phyloP scores from a whole-genome alignment of 768 basidiomycete species.

The Lactifluus pinguis region DNA sequence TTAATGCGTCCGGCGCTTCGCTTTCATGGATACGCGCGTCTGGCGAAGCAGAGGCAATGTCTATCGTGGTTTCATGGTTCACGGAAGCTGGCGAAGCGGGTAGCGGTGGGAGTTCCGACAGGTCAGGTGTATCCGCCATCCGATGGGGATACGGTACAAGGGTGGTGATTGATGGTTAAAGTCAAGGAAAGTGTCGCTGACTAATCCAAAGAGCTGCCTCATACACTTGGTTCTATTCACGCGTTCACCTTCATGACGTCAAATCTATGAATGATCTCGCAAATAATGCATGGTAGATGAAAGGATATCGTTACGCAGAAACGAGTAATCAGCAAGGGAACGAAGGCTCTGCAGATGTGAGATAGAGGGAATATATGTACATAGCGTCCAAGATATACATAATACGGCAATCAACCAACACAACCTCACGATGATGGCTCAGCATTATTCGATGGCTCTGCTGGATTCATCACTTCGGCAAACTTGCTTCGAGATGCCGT shows the following conservation, averaged over 20 bases:
- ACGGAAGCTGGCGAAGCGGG: background rate
- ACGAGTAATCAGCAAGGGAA: conserved; percentile 3
- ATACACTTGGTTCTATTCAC: too few relatives aligned
- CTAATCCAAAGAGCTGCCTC: too few relatives aligned
- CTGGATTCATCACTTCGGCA: conserved; percentile 42
- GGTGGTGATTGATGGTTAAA: background rate
- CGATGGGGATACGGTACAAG: background rate
- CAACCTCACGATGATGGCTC: conserved; percentile 26
- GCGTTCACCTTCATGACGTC: too few relatives aligned
- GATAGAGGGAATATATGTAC: conserved; percentile 15
- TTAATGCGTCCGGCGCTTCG: background rate
- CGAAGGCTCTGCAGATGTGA: conserved; percentile 1
- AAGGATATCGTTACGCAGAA: conserved; percentile 4
- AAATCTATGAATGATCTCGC: background rate
- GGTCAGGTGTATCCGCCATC: conserved; percentile 1
- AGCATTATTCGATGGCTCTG: conserved; percentile 34
- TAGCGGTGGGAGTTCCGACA: background rate
- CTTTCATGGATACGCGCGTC: background rate
- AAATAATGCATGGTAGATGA: background rate
- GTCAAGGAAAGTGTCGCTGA: too few relatives aligned
- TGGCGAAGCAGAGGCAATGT: background rate
- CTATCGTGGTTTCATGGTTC: conserved; percentile 1
- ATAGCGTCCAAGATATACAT: conserved; percentile 15
- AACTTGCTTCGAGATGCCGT: conserved; percentile 46
- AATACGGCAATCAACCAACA: conserved; percentile 3